Conservation (phyloP, 2,329 filamentous ascomycete genomes). For the Phialophora tarda region DNA sequence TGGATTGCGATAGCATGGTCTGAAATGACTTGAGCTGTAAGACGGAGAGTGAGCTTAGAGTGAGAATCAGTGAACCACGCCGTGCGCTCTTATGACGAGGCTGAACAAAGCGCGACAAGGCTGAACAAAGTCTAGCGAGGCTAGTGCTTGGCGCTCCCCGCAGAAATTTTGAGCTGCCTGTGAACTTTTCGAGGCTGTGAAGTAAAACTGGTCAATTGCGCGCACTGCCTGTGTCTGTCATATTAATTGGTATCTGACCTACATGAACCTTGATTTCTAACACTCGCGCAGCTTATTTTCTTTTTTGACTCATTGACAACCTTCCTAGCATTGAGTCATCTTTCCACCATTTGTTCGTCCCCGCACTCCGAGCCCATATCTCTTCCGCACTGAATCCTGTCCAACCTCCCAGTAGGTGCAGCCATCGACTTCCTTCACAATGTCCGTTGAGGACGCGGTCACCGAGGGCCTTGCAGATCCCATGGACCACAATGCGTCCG, state of each 20-base stretch:
- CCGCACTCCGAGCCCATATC: conserved; percentile 2
- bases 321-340: conserved; percentile 1
- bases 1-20: not conserved
- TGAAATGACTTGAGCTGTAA: not conserved
- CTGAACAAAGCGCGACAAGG: not conserved
- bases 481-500: conserved; percentile 47
- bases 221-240: not conserved
- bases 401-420: not conserved
- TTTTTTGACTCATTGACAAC: conserved; percentile 1
- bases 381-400: not conserved
- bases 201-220: not conserved
- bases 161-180: conserved; percentile 10
- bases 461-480: conserved; percentile 35
- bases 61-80: not conserved
- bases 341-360: not conserved
- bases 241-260: not conserved
- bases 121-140: not conserved
- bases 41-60: not conserved
- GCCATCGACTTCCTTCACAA: conserved; percentile 16
- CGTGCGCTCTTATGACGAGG: too few relatives aligned
- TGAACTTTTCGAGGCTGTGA: not conserved
- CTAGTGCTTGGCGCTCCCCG: conserved; percentile 10
- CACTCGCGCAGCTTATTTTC: not conserved
- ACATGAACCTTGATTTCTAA: not conserved
- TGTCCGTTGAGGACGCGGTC: conserved; percentile 37